Percentiles rank a stretch among this genome's conserved stretches.
Evolutionary conservation across 441 rosid species (phyloP).

Genomic region (Gossypium davidsonii): DNA sequence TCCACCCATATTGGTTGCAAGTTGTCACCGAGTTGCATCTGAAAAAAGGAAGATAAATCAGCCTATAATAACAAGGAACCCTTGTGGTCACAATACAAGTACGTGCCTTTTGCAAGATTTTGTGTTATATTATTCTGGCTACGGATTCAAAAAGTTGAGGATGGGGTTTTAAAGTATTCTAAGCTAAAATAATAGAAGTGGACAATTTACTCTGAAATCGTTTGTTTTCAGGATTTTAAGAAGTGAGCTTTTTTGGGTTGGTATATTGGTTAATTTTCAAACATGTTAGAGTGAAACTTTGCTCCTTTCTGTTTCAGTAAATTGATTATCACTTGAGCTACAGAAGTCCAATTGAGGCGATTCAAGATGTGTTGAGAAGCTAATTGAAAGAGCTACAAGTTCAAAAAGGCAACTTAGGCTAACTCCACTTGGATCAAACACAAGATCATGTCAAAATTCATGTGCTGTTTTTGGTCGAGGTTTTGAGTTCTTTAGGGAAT

Average conservation of each 20-base stretch:
- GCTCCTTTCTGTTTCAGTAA: too few relatives aligned
- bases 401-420: too few relatives aligned
- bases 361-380: too few relatives aligned
- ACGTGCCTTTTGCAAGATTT: background rate
- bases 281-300: background rate
- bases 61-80: background rate
- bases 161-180: background rate
- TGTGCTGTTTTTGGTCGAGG: too few relatives aligned
- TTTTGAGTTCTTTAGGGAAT: too few relatives aligned
- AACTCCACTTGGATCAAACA: too few relatives aligned
- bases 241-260: background rate
- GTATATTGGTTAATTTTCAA: background rate
- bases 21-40: constrained; percentile 54
- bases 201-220: background rate
- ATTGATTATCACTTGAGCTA: too few relatives aligned
- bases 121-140: background rate
- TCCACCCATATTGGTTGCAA: constrained; percentile 58
- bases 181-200: background rate
- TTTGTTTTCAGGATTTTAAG: background rate
- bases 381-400: too few relatives aligned
- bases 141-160: background rate
- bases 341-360: too few relatives aligned
- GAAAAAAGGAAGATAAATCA: constrained; percentile 9
- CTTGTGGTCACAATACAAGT: background rate
- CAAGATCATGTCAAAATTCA: too few relatives aligned